Evolutionary conservation across 257 asterid genomes (phyloP).

Genomic region (Solanum corneliomulleri): DNA sequence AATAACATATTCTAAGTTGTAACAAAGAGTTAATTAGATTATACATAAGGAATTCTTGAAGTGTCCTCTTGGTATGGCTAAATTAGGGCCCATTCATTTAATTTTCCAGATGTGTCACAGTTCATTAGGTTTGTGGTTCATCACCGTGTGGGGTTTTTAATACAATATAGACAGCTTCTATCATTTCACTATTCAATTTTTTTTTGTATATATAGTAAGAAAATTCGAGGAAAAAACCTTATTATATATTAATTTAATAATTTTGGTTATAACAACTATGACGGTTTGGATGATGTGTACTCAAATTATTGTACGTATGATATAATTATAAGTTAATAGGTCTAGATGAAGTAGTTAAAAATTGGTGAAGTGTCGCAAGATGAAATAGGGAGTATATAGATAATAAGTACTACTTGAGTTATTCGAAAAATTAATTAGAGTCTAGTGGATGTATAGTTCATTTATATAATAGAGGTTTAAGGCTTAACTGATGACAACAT

Average conservation of each 20-base stretch:
- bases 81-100: neutral
- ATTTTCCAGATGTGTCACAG: conserved; percentile 7
- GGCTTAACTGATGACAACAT: neutral
- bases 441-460: neutral
- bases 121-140: conserved; percentile 2
- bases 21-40: neutral
- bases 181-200: neutral
- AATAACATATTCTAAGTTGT: neutral
- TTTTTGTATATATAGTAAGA: neutral
- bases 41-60: neutral
- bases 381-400: neutral
- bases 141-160: conserved; percentile 4
- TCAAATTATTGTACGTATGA: neutral
- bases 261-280: neutral
- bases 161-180: neutral
- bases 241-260: neutral
- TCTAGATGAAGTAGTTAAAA: neutral
- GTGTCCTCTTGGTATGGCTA: neutral
- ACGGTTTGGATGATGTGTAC: neutral
- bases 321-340: neutral
- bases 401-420: neutral
- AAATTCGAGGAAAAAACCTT: neutral
- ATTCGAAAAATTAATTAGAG: neutral
- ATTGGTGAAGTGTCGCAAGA: neutral
- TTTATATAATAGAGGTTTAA: neutral